Evolutionary conservation across 495 filamentous ascomycete species (phyloP).

Genomic region (Rostrohypoxylon terebratum): DNA sequence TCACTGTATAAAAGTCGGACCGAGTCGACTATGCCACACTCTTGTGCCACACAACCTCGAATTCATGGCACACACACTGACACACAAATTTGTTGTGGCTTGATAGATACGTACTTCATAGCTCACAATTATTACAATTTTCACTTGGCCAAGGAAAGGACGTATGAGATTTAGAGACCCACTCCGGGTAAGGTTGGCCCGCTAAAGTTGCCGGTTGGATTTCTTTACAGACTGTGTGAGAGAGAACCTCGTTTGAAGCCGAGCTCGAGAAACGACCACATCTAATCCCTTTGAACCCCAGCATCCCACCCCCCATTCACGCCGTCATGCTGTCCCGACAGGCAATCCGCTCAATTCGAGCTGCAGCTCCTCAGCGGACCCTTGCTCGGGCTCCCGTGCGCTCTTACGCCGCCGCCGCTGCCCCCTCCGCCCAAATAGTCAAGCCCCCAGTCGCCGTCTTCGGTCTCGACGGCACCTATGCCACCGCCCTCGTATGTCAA

Average conservation of each 20-base stretch:
- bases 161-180: slow-evolving; percentile 8
- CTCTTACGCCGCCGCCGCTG: slow-evolving; percentile 78
- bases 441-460: slow-evolving; percentile 92
- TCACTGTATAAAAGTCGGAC: too few species aligned
- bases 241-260: slow-evolving; percentile 43
- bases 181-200: slow-evolving; percentile 24
- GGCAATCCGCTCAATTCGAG: slow-evolving; percentile 68
- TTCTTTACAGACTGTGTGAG: slow-evolving; percentile 43
- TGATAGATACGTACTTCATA: too few species aligned
- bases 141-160: neutral
- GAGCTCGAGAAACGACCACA: slow-evolving; percentile 37
- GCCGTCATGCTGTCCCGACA: slow-evolving; percentile 72
- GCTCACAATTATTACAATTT: slow-evolving; percentile 14
- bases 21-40: neutral
- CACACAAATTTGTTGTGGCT: slow-evolving; percentile 15
- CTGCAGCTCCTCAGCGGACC: slow-evolving; percentile 64
- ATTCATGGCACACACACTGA: too few species aligned
- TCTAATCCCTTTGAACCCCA: slow-evolving; percentile 45
- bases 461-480: slow-evolving; percentile 97
- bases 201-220: slow-evolving; percentile 44
- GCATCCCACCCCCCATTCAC: slow-evolving; percentile 31
- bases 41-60: neutral
- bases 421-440: slow-evolving; percentile 67
- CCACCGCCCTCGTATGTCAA: slow-evolving; percentile 88
- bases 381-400: slow-evolving; percentile 60